Conservation (phyloP, 805 yeast species). For the Lipomyces starkeyi region DNA sequence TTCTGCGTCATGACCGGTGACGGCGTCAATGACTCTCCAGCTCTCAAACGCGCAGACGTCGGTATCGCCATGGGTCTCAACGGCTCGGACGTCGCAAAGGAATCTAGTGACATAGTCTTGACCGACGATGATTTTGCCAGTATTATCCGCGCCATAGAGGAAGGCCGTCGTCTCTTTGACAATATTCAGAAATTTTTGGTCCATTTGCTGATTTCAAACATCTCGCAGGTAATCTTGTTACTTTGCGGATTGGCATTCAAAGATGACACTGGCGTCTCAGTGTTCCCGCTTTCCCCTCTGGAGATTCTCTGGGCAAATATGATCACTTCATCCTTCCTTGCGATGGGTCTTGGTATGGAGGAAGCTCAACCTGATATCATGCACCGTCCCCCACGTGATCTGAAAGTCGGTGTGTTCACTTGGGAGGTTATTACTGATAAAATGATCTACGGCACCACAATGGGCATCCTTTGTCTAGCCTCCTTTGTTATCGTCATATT, state of each 20-base stretch:
- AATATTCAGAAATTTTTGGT: slow-evolving; percentile 79
- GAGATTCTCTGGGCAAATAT: slow-evolving; percentile 82
- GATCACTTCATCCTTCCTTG: slow-evolving; percentile 80
- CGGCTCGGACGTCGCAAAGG: slow-evolving; percentile 84
- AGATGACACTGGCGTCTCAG: slow-evolving; percentile 68
- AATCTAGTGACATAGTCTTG: slow-evolving; percentile 78
- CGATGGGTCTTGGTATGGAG: slow-evolving; percentile 81
- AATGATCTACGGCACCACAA: slow-evolving; percentile 70
- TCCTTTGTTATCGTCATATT: slow-evolving; percentile 70
- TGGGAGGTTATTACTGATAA: slow-evolving; percentile 72
- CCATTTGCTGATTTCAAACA: slow-evolving; percentile 75
- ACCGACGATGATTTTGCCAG: slow-evolving; percentile 82
- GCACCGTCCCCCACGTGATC: slow-evolving; percentile 67
- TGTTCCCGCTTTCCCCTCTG: slow-evolving; percentile 82
- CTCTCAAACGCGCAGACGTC: slow-evolving; percentile 75
- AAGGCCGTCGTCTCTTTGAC: slow-evolving; percentile 78
- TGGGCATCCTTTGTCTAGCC: slow-evolving; percentile 70
- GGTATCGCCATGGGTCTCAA: slow-evolving; percentile 85
- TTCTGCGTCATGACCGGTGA: slow-evolving; percentile 85
- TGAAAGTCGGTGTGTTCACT: slow-evolving; percentile 64
- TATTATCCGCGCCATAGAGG: slow-evolving; percentile 79
- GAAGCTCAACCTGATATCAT: slow-evolving; percentile 68
- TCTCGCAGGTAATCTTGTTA: slow-evolving; percentile 70
- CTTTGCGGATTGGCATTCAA: slow-evolving; percentile 76
- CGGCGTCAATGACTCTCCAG: slow-evolving; percentile 83